Conservation (phyloP, 73 alveolate genomes). For the Paramecium sonneborni region DNA sequence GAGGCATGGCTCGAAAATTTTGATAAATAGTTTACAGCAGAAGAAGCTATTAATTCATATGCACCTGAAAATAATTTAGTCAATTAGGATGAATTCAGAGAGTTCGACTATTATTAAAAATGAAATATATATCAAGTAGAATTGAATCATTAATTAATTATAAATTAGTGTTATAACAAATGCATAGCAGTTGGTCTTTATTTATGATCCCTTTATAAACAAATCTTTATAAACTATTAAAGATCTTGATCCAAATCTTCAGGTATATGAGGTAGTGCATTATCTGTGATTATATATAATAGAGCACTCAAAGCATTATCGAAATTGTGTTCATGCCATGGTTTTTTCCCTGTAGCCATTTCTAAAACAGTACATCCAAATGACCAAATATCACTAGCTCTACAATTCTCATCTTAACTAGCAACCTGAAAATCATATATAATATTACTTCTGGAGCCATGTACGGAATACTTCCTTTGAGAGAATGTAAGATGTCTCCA, state of each 20-base stretch:
- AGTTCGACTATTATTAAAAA: conserved; percentile 23
- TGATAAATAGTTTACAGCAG: conserved; percentile 68
- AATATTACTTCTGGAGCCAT: conserved; percentile 63
- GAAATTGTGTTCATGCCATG: conserved; percentile 62
- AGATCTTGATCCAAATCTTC: conserved; percentile 41
- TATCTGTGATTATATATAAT: not conserved
- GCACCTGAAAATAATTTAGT: conserved; percentile 13
- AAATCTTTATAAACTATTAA: not conserved
- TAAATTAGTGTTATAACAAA: conserved; percentile 55
- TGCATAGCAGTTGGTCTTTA: conserved; percentile 63
- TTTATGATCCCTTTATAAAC: conserved; percentile 63
- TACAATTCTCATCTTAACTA: not conserved
- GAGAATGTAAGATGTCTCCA: not conserved
- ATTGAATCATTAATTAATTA: not conserved
- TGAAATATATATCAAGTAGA: not conserved
- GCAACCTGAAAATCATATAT: not conserved
- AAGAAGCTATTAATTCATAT: conserved; percentile 67
- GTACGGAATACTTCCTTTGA: conserved; percentile 58
- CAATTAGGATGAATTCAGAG: conserved; percentile 50
- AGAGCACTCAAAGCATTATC: conserved; percentile 60
- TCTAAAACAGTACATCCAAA: conserved; percentile 69
- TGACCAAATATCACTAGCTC: conserved; percentile 68
- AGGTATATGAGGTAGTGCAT: conserved; percentile 65
- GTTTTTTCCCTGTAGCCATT: conserved; percentile 65
- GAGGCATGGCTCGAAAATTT: conserved; percentile 59